These are phyloP conservation scores for Coemansia sp. DNA, from an alignment of 192 early-diverging fungal species.

Conservation along the genomic window DNA sequence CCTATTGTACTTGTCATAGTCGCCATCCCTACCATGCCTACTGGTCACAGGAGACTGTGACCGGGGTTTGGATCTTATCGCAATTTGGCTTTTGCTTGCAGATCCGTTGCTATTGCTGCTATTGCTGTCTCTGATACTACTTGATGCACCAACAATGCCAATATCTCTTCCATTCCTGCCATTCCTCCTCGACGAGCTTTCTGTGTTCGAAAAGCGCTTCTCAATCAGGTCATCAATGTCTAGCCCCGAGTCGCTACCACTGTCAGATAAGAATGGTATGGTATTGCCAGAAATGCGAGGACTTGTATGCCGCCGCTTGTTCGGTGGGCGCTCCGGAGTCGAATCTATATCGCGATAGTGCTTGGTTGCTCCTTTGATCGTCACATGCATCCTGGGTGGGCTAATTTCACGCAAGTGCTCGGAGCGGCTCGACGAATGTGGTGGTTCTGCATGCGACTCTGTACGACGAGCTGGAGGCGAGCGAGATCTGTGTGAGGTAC, in stretches of 20 bases:
- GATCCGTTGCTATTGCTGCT: not conserved
- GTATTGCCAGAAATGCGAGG: conserved; percentile 12
- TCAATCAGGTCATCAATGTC: conserved; percentile 18
- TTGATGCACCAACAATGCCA: conserved; percentile 26
- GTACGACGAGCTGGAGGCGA: not conserved
- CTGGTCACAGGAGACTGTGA: not conserved
- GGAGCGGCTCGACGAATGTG: not conserved
- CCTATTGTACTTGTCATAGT: conserved; percentile 1
- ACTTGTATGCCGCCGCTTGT: conserved; percentile 20
- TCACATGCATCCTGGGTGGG: conserved; percentile 10
- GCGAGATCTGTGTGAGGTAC: not conserved
- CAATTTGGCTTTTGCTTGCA: not conserved
- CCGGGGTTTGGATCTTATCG: not conserved
- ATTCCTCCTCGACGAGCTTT: not conserved
- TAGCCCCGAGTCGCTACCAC: conserved; percentile 11
- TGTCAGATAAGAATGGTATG: conserved; percentile 23
- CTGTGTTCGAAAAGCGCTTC: conserved; percentile 5
- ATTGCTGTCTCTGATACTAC: not conserved
- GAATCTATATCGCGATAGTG: conserved; percentile 12
- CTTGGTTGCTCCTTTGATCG: conserved; percentile 40
- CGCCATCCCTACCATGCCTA: conserved; percentile 1
- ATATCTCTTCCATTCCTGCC: conserved; percentile 8
- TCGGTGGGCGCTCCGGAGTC: not conserved
- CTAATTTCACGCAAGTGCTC: not conserved
- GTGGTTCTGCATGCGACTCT: not conserved